These are phyloP conservation scores for Euryodendron excelsum DNA, from an alignment of 148 eudicot species.

Conservation along the genomic window DNA sequence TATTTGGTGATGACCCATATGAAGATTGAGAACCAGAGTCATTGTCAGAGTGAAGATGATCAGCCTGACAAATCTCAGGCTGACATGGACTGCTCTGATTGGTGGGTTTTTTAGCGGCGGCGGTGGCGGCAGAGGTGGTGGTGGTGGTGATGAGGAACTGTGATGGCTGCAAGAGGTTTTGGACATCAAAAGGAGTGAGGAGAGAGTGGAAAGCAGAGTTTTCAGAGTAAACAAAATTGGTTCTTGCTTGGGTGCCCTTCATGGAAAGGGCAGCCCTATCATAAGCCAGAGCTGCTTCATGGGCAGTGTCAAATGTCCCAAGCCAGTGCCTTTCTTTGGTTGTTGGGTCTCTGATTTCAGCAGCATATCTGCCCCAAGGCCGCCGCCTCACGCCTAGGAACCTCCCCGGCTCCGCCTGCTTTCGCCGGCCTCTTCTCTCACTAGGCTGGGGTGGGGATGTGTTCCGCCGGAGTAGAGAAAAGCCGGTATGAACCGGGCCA, in stretches of 20 bases:
- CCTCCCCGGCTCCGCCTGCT: slow-evolving; percentile 73
- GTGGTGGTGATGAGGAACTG: slow-evolving; percentile 17
- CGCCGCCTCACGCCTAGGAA: slow-evolving; percentile 81
- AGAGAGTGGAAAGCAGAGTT: slow-evolving; percentile 40
- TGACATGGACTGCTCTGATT: slow-evolving; percentile 3
- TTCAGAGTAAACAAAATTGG: slow-evolving; percentile 79
- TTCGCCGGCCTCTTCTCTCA: slow-evolving; percentile 68
- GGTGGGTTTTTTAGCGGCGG: background rate
- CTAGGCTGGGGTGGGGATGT: slow-evolving; percentile 44
- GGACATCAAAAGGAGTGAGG: slow-evolving; percentile 42
- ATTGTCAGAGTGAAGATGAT: slow-evolving; percentile 24
- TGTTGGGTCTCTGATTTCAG: slow-evolving; percentile 91
- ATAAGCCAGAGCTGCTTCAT: slow-evolving; percentile 96
- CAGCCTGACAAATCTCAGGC: background rate
- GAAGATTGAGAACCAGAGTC: slow-evolving; percentile 32
- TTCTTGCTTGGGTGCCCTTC: slow-evolving; percentile 93
- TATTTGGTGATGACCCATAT: slow-evolving; percentile 35
- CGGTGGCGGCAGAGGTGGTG: slow-evolving; percentile 19
- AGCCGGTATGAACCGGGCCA: slow-evolving; percentile 41
- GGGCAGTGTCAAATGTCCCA: slow-evolving; percentile 95
- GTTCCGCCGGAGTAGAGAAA: slow-evolving; percentile 64
- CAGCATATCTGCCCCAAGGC: slow-evolving; percentile 95
- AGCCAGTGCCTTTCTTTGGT: slow-evolving; percentile 96
- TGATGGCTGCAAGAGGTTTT: slow-evolving; percentile 23
- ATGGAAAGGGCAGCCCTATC: slow-evolving; percentile 94